Base-by-base conservation (phyloP, 352 stramenopile genomes). In the Sclerospora graminicola region DNA sequence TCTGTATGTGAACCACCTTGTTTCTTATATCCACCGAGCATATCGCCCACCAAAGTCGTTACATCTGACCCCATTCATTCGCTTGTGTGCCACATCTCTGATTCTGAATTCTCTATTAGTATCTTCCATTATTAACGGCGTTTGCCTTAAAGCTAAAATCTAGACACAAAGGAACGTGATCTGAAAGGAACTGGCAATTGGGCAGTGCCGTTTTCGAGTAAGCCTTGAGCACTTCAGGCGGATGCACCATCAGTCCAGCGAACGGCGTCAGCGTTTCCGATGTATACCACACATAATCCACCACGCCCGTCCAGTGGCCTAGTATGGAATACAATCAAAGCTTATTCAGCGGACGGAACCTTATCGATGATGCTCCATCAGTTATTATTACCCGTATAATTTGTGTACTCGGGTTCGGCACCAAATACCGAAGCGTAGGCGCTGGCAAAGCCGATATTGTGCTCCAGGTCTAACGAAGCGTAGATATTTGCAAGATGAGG, bases 271-370 rank as follows among this genome's bases (percentile, higher is more conserved):
- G 60, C 55, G 91, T 86, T 55, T 93, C 80, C 6, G 81, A 72
- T 13, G 86, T 96, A 74, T 98, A 98, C 95, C 95, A 99, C 52
- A 99, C 94, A 60, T 99, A 99, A 66, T 99, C 96, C 33, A 94
- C 69, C 8, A 96, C 81, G 26, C 96, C 96, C 37, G 86, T 92
- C 86, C 97, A 99, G 45, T 88, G 77, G 20, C 76, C 71, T 90
- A 41, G 23, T 10, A 27, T 42, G 8, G 53, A 32, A 27, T 8
- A 27, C 23, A 31, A 35, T 18, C 34, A 45, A 8, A 50, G 41
- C 8, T 8, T 18, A 42, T 34, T 15, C 5, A 32, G 53, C 45
- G 42, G 40, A 37, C 6, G 5, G 26, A 41, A 4, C 8, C 24
- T 9, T 8, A 18, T 37, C 19, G 39, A 11, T 8, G 13, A 3